These are phyloP conservation scores for Monilinia fructigena DNA, from an alignment of 2,329 filamentous ascomycete species.

Conservation along the genomic window DNA sequence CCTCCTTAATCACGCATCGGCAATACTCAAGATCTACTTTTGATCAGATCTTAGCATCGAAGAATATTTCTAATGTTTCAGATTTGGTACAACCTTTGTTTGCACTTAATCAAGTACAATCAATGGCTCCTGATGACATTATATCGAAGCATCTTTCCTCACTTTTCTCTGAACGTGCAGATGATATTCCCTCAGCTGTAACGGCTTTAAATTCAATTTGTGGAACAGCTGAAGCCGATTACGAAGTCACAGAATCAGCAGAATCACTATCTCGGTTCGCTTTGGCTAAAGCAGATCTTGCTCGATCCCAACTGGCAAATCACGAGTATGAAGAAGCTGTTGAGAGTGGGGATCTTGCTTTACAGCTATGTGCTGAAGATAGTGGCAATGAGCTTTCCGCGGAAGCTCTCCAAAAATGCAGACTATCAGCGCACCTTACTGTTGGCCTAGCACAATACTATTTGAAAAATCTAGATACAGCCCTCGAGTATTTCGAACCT, in stretches of 20 bases:
- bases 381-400: slow-evolving; percentile 63
- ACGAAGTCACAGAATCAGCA: slow-evolving; percentile 77
- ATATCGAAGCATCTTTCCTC: slow-evolving; percentile 75
- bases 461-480: slow-evolving; percentile 60
- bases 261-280: slow-evolving; percentile 73
- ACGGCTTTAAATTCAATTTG: slow-evolving; percentile 65
- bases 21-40: slow-evolving; percentile 82
- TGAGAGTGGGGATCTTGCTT: slow-evolving; percentile 76
- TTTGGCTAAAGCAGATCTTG: slow-evolving; percentile 81
- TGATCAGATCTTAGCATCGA: slow-evolving; percentile 68
- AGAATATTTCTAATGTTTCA: slow-evolving; percentile 51
- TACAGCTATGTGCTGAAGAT: slow-evolving; percentile 75
- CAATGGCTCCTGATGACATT: slow-evolving; percentile 68
- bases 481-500: slow-evolving; percentile 75
- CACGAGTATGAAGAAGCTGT: slow-evolving; percentile 65
- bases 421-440: slow-evolving; percentile 82
- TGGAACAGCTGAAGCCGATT: slow-evolving; percentile 70
- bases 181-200: slow-evolving; percentile 64
- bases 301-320: slow-evolving; percentile 74
- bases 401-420: slow-evolving; percentile 65
- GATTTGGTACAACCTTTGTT: slow-evolving; percentile 84
- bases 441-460: slow-evolving; percentile 82
- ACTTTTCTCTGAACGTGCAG: slow-evolving; percentile 77
- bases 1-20: slow-evolving; percentile 68
- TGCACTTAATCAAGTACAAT: slow-evolving; percentile 76